Percentiles rank a stretch among this genome's conserved stretches.
Evolutionary conservation across 148 eudicot genomes (phyloP).

Genomic region (Chenopodium album): DNA sequence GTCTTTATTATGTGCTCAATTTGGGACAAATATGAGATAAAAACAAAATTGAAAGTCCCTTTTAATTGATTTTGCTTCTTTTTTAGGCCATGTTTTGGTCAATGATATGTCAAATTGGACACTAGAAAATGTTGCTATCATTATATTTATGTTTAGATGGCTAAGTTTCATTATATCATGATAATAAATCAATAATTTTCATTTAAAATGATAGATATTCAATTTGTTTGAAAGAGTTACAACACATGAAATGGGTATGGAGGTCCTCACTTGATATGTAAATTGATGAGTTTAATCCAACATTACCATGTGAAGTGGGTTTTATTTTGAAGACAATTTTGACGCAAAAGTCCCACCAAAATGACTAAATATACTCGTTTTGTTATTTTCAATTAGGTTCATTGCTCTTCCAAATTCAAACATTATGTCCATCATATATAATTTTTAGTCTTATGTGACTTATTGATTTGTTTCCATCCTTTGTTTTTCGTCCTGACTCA

Average conservation of each 20-base stretch:
- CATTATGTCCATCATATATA: background rate
- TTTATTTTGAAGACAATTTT: background rate
- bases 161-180: background rate
- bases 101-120: slow-evolving; percentile 6
- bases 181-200: background rate
- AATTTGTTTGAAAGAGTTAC: slow-evolving; percentile 1
- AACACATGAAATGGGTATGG: background rate
- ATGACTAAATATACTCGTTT: background rate
- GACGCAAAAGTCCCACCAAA: slow-evolving; percentile 8
- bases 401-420: background rate
- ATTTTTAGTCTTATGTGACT: background rate
- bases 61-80: slow-evolving; percentile 3
- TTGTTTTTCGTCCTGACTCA: background rate
- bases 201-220: background rate
- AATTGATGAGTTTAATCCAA: background rate
- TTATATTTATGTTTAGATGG: background rate
- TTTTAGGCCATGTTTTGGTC: background rate
- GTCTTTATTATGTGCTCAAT: background rate
- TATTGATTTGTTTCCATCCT: background rate
- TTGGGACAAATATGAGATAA: background rate
- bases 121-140: background rate
- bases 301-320: slow-evolving; percentile 22
- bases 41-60: background rate
- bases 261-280: background rate
- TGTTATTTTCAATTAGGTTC: background rate